Evolutionary conservation across 2,329 filamentous ascomycete genomes (phyloP).

Genomic region (Penicillium fuscoglaucum): DNA sequence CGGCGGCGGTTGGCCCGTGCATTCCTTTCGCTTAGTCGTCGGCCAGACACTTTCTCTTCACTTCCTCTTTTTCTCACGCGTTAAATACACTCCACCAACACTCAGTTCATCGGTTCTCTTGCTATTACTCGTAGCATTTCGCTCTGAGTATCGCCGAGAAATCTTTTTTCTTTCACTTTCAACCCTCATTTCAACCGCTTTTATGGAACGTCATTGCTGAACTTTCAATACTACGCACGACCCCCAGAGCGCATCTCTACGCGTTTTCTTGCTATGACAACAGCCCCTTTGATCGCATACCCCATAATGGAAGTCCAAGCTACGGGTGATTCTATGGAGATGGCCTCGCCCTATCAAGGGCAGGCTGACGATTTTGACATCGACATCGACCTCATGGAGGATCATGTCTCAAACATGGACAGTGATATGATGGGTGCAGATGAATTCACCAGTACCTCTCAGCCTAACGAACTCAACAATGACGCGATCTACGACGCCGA

Average conservation of each 20-base stretch:
- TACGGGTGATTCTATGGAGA: conserved; percentile 48
- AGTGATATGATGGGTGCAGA: conserved; percentile 46
- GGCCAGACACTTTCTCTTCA: conserved; percentile 12
- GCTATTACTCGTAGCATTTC: background rate
- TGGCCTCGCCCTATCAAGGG: conserved; percentile 43
- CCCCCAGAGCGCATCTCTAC: conserved; percentile 6
- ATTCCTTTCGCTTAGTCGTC: conserved; percentile 40
- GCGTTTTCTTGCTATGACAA: conserved; percentile 36
- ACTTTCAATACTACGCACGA: conserved; percentile 20
- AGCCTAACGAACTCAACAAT: conserved; percentile 33
- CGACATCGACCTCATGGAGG: conserved; percentile 58
- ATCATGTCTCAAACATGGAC: conserved; percentile 60
- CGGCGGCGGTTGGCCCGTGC: conserved; percentile 36
- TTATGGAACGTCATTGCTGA: conserved; percentile 14
- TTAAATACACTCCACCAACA: background rate
- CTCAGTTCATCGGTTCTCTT: background rate
- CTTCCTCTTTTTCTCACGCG: conserved; percentile 10
- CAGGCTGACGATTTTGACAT: conserved; percentile 57
- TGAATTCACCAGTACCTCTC: conserved; percentile 36
- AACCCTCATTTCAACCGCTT: conserved; percentile 1
- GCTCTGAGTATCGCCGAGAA: background rate
- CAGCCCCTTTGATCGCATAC: conserved; percentile 32
- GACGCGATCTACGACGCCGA: conserved; percentile 45
- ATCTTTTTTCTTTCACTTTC: background rate
- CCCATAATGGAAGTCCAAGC: conserved; percentile 40